These are phyloP conservation scores for Metschnikowia gruessii DNA, from an alignment of 805 yeast species.

Conservation along the genomic window DNA sequence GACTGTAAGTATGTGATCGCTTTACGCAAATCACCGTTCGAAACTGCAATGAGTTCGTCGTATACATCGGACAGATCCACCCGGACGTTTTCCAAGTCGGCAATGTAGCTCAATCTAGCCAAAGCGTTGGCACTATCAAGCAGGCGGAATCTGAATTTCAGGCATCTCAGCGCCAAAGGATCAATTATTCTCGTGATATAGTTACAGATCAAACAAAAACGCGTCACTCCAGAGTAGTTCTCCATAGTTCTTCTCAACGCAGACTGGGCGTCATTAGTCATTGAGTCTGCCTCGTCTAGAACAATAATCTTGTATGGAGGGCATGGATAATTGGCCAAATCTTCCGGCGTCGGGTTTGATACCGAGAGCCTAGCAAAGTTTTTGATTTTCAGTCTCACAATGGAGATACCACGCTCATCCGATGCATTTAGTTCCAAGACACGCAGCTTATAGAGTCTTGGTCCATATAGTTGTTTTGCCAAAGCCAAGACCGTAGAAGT, in stretches of 20 bases:
- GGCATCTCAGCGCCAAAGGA: constrained; percentile 94
- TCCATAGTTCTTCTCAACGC: constrained; percentile 95
- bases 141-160: constrained; percentile 86
- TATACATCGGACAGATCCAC: constrained; percentile 50
- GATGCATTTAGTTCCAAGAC: constrained; percentile 86
- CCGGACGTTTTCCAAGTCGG: constrained; percentile 37
- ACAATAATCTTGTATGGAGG: constrained; percentile 95
- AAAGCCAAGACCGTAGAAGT: constrained; percentile 85
- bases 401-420: constrained; percentile 86
- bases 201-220: constrained; percentile 94
- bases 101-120: constrained; percentile 60
- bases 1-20: constrained; percentile 84
- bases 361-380: constrained; percentile 83
- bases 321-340: constrained; percentile 76
- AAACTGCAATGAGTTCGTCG: constrained; percentile 61
- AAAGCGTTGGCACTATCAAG: constrained; percentile 71
- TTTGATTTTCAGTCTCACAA: constrained; percentile 81
- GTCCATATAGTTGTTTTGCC: constrained; percentile 76
- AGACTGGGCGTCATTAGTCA: constrained; percentile 95
- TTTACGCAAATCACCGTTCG: constrained; percentile 88
- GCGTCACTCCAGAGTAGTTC: constrained; percentile 77
- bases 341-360: constrained; percentile 72
- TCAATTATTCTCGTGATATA: constrained; percentile 96
- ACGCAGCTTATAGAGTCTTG: constrained; percentile 60
- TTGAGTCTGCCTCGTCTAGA: constrained; percentile 93